Evolutionary conservation across 78 protist genomes (phyloP), one percentile per base, ranked within the genome.

Genomic region (Cavenderia fasciculata): DNA sequence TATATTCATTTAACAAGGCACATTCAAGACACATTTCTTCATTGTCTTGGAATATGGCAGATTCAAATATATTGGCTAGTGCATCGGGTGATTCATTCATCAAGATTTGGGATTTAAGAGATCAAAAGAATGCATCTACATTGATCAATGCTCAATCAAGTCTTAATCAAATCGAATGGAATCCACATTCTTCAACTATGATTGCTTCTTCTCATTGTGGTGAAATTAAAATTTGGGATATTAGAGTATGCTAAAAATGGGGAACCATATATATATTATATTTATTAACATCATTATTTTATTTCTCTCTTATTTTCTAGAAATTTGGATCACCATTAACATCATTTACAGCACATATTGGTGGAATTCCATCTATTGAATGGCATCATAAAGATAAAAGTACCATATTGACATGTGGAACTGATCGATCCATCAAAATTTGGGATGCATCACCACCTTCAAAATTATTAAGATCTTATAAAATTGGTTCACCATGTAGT

Each of bases 281-380:
- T 4, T 11, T 2, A 2, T 23, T 70, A 1, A 46, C 4, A 6
- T 10, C 0, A 47, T 40, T 2, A 46, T 49, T 10, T 21, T 4
- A 16, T 6, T 21, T 8, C 2, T 16, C 36, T 33, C 12, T 72
- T 27, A 56, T 40, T 18, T 27, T 43, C 19, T 59, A 77, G 87
- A 82, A 82, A 82, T 82, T 82, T 68, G 90, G 90, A 56, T 82
- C 76, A 56, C 90, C 90, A 41, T 19, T 82, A 10, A 40, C 68
- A 41, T 52, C 77, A 38, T 27, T 25, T 10, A 66, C 73, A 14
- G 63, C 90, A 51, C 90, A 82, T 68, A 69, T 82, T 40, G 90
- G 90, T 2, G 23, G 47, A 41, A 68, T 68, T 31, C 34, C 74
- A 57, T 27, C 65, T 44, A 57, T 82, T 21, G 78, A 82, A 40